Evolutionary conservation across 179 eudicot species (phyloP), one percentile per base, ranked within the genome.

Genomic region (Actinidia chinensis): DNA sequence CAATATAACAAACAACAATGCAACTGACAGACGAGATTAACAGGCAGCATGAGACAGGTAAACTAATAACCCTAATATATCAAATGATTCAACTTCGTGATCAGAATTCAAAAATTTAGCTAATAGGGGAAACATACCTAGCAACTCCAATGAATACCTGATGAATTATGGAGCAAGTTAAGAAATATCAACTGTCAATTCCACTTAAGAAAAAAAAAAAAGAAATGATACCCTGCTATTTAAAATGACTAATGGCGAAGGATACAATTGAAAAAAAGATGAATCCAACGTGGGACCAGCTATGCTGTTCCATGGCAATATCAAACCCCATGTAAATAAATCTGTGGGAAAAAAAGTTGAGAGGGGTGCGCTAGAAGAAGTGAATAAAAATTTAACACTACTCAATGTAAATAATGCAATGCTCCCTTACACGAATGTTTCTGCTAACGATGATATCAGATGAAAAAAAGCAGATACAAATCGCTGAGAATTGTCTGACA

Each of bases 291-390:
- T 95, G 98, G 69, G 97, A 93, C 98, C 97, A 95, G 91, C 94
- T 95, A 84, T 95, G 98, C 81, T 85, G 85, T 86, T 95, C 98
- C 97, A 95, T 95, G 79, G 94, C 97, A 84, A 95, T 93, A 88
- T 95, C 98, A 88, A 95, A 95, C 65, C 98, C 98, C 98, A 95
- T 95, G 90, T 95, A 94, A 69, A 94, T 94, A 74, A 94, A 94
- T 84, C 98, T 94, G 95, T 83, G 58, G 60, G 77, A 80, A 22
- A 73, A 72, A 28, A 79, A 46, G 17, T 51, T 47, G 58, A 44
- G 44, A 55, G 36, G 36, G 75, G 47, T 15, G 58, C 2, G 33
- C 25, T 15, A 65, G 20, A 58, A 23, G 12, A 1, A 9, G 46
- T 17, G 40, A 68, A 68, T 50, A 17, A 76, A 76, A 20, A 44